phyloP scores from a whole-genome alignment of 345 rosid genomes.

The Ricinus communis region DNA sequence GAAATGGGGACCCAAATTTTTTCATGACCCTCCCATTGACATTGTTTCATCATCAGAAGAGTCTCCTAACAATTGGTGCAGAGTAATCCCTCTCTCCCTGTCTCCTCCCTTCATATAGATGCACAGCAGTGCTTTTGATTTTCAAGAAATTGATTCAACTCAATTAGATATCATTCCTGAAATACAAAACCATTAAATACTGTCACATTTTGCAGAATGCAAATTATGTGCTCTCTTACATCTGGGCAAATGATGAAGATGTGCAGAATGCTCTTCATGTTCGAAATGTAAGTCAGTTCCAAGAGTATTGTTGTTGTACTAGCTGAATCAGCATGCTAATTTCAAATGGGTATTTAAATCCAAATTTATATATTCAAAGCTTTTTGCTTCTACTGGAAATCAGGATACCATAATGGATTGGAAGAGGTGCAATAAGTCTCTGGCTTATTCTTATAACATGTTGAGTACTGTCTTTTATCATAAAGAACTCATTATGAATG shows the following conservation, averaged over 20 bases:
- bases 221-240: constrained; percentile 26
- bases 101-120: neutral
- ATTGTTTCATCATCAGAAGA: constrained; percentile 1
- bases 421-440: constrained; percentile 32
- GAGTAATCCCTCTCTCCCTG: constrained; percentile 21
- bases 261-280: constrained; percentile 38
- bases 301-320: neutral
- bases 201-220: constrained; percentile 15
- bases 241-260: constrained; percentile 35
- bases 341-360: neutral
- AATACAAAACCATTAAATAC: neutral
- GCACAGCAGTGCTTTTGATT: neutral
- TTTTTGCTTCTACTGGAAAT: constrained; percentile 1
- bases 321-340: neutral
- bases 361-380: neutral
- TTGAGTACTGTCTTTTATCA: constrained; percentile 20
- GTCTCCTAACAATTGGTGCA: constrained; percentile 22
- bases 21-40: constrained; percentile 13
- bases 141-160: neutral
- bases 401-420: constrained; percentile 32
- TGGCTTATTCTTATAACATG: constrained; percentile 22
- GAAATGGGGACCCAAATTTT: constrained; percentile 15
- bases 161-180: neutral
- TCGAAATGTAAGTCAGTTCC: constrained; percentile 21
- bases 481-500: constrained; percentile 3